These are phyloP conservation scores for Aspergillus biplanus DNA, from an alignment of 495 filamentous ascomycete genomes.

Conservation along the genomic window DNA sequence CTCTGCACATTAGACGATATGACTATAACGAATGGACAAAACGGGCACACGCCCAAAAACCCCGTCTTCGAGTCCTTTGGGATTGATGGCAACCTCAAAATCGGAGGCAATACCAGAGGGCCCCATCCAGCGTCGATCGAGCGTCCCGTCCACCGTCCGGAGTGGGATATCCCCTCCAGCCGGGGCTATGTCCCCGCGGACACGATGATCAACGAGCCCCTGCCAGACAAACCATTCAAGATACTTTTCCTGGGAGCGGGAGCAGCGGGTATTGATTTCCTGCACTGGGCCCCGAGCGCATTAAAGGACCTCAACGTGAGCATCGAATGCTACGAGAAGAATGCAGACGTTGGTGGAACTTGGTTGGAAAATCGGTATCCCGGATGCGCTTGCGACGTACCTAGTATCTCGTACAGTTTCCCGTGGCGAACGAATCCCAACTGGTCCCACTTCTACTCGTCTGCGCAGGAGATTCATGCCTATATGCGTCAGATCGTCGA, in stretches of 20 bases:
- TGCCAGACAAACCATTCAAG: slow-evolving; percentile 13
- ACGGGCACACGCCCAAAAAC: not conserved
- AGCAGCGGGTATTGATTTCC: slow-evolving; percentile 21
- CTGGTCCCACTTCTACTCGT: slow-evolving; percentile 55
- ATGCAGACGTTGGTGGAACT: slow-evolving; percentile 24
- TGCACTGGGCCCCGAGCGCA: slow-evolving; percentile 13
- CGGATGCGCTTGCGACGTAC: slow-evolving; percentile 52
- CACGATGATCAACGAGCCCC: slow-evolving; percentile 18
- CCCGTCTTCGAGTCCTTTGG: slow-evolving; percentile 5
- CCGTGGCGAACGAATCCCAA: slow-evolving; percentile 42
- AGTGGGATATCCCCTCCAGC: slow-evolving; percentile 18
- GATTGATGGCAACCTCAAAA: not conserved
- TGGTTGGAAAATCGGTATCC: slow-evolving; percentile 67
- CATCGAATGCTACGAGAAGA: slow-evolving; percentile 22
- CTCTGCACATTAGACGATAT: not conserved
- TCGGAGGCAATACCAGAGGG: slow-evolving; percentile 17
- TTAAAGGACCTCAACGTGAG: slow-evolving; percentile 12
- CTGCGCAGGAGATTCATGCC: slow-evolving; percentile 50
- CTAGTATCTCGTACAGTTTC: slow-evolving; percentile 36
- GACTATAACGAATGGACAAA: not conserved
- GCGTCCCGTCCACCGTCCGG: slow-evolving; percentile 15
- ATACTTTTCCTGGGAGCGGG: slow-evolving; percentile 20
- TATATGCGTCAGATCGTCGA: slow-evolving; percentile 45
- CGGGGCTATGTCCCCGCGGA: slow-evolving; percentile 11
- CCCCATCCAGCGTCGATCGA: slow-evolving; percentile 14